Conservation (phyloP, 306 rosid genomes). For the Echinosophora koreensis region DNA sequence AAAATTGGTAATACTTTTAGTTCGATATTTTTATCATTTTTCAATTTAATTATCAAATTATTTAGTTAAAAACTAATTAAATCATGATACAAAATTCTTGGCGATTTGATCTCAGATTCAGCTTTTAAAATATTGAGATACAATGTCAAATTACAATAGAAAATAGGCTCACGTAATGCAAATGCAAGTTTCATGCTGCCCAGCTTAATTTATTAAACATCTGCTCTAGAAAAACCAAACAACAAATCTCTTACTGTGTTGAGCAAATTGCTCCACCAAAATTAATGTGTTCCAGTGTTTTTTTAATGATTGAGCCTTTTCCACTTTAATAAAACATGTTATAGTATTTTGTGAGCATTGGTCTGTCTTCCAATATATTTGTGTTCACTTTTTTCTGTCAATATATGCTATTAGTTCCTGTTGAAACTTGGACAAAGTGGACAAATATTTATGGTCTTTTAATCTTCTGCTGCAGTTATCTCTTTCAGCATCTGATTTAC, state of each 20-base stretch:
- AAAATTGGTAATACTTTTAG: too few species aligned
- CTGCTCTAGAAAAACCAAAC: not conserved
- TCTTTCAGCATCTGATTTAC: constrained; percentile 68
- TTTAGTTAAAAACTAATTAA: too few species aligned
- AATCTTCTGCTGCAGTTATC: constrained; percentile 67
- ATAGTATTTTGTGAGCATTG: not conserved
- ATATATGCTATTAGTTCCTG: not conserved
- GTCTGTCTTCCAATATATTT: constrained; percentile 15
- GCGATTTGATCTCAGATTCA: too few species aligned
- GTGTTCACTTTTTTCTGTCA: not conserved
- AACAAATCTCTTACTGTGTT: too few species aligned
- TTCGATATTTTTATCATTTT: too few species aligned
- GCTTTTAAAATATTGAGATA: too few species aligned
- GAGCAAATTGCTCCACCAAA: not conserved
- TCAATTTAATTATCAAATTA: too few species aligned
- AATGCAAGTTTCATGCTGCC: too few species aligned
- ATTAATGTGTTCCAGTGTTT: not conserved
- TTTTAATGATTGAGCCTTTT: not conserved
- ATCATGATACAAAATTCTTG: too few species aligned
- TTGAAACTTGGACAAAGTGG: not conserved
- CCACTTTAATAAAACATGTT: not conserved
- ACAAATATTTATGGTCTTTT: constrained; percentile 42
- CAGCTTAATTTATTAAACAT: too few species aligned
- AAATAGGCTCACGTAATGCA: too few species aligned
- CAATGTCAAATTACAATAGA: too few species aligned